These are phyloP conservation scores for Trichoderma sp. DNA, from an alignment of 2,329 filamentous ascomycete genomes.

Conservation along the genomic window DNA sequence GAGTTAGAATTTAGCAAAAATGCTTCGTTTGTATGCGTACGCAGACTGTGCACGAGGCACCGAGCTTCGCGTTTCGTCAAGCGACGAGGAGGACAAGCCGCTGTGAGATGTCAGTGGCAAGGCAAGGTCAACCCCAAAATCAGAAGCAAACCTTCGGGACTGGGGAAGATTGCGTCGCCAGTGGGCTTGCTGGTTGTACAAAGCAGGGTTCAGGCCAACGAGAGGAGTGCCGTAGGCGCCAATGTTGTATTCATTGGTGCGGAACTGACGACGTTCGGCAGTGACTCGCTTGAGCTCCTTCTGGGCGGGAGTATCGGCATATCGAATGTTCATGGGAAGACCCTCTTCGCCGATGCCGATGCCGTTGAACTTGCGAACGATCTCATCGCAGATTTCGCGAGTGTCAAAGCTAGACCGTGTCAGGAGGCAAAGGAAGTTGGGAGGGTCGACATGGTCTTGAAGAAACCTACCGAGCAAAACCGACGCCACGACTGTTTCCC, in stretches of 20 bases:
- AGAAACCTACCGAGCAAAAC: conserved; percentile 79
- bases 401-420: conserved; percentile 59
- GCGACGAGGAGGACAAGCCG: conserved; percentile 30
- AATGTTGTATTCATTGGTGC: conserved; percentile 90
- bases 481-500: conserved; percentile 92
- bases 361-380: conserved; percentile 85
- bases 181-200: conserved; percentile 38
- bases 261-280: conserved; percentile 90
- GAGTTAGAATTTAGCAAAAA: conserved; percentile 34
- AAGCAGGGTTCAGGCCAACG: conserved; percentile 49
- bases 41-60: conserved; percentile 35
- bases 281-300: conserved; percentile 97
- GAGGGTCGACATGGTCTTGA: too few species aligned
- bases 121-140: not conserved
- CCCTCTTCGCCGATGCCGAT: conserved; percentile 71
- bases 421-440: not conserved
- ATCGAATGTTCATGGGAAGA: conserved; percentile 87
- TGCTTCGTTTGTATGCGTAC: conserved; percentile 33
- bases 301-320: conserved; percentile 93
- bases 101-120: conserved; percentile 21
- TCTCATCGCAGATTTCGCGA: conserved; percentile 84
- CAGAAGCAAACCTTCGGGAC: conserved; percentile 32
- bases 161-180: conserved; percentile 35
- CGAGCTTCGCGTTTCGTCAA: conserved; percentile 32
- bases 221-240: conserved; percentile 63